phyloP scores from a whole-genome alignment of 1,139 yeast genomes.

The Saccharomyces hybrid region DNA sequence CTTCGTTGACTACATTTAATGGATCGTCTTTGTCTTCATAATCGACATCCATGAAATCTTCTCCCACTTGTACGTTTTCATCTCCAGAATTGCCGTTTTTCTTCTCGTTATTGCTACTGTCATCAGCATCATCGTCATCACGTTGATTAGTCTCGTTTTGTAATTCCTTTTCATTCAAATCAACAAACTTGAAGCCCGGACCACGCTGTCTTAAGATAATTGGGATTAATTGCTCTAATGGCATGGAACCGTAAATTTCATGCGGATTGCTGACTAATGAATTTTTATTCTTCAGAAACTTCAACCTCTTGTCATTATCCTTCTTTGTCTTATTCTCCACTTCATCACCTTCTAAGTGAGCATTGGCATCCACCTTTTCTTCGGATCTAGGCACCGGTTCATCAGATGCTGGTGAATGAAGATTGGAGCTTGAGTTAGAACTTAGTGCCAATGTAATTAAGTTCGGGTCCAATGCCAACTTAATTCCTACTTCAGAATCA shows the following conservation, averaged over 20 bases:
- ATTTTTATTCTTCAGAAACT: constrained; percentile 7
- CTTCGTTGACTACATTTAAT: constrained; percentile 11
- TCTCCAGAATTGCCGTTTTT: constrained; percentile 16
- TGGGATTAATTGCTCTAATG: constrained; percentile 28
- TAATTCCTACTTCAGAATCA: constrained; percentile 14
- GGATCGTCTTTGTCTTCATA: constrained; percentile 4
- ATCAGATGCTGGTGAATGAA: background rate
- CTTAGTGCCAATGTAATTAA: constrained; percentile 16
- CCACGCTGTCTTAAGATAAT: constrained; percentile 28
- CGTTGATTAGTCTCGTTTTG: constrained; percentile 36
- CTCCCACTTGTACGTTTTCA: constrained; percentile 9
- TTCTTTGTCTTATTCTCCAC: constrained; percentile 1
- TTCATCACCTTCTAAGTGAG: constrained; percentile 2
- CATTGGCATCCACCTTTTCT: background rate
- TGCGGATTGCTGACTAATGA: constrained; percentile 27
- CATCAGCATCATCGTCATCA: constrained; percentile 5
- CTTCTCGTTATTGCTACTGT: constrained; percentile 7
- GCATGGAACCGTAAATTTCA: constrained; percentile 28
- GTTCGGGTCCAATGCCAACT: constrained; percentile 27
- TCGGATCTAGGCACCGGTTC: background rate
- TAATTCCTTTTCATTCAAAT: constrained; percentile 51
- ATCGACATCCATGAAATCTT: background rate
- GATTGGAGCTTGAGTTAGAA: constrained; percentile 3
- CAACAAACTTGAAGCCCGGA: constrained; percentile 27
- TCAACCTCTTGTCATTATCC: constrained; percentile 6